Base-by-base conservation (phyloP, 1,284 basidiomycete genomes). In the Trametes versicolor region DNA sequence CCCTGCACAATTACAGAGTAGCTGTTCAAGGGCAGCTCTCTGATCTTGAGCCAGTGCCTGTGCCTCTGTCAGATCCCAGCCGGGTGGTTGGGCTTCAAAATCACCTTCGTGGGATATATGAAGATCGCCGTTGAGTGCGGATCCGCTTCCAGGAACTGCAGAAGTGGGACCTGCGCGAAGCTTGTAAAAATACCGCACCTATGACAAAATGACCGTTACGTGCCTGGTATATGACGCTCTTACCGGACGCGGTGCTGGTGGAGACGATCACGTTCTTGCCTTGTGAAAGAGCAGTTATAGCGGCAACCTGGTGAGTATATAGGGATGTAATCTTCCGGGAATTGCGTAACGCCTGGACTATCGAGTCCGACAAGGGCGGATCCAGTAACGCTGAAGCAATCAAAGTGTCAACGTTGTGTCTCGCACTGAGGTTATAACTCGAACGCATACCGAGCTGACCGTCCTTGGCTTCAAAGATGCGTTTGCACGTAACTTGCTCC, bases 1-100 rank as follows among this genome's bases (percentile, higher is more conserved):
- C 5, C 87, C 86, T 0, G 87, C 82, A 74, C 87, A 91, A 10
- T 83, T 81, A 63, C 73, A 81, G 0, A 97, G 72, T 6, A 97
- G 74, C 59, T 90, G 86, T 63, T 91, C 86, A 47, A 96, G 76
- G 0, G 91, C 88, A 4, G 80, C 78, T 67, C 85, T 87, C 76
- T 97, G 96, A 74, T 97, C 95, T 77, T 97, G 96, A 0, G 96
- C 95, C 34, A 97, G 81, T 10, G 95, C 95, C 90, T 93, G 43
- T 10, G 27, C 47, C 17, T 37, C 25, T 9, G 67, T 64, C 50
- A 36, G 52, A 29, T 57, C 15, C 19, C 25, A 55, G 17, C 15
- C 37, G 58, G 13, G 47, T 29, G 34, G 45, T 36, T 29, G 29
- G n/a, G 25, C n/a, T 39, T 15, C 15, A 50, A 45, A 57, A 69